Base-by-base conservation (phyloP, 2,329 filamentous ascomycete genomes). In the Colletotrichum lini region DNA sequence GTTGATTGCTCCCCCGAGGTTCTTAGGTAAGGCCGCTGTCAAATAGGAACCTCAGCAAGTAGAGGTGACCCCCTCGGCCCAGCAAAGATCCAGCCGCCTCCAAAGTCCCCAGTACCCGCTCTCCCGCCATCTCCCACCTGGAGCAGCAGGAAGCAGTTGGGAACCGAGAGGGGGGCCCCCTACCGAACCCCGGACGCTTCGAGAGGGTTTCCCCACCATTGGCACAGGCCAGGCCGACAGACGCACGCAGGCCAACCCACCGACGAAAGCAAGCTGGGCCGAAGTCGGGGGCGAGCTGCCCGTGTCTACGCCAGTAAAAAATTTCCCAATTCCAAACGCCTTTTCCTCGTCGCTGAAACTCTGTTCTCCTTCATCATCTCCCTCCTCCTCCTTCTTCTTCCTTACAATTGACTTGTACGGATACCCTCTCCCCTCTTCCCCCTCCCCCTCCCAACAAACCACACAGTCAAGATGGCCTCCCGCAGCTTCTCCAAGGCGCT, bases 401-500 rank as follows among this genome's bases (percentile, higher is more conserved):
- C 58, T 72, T 74, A 75, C 72, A 67, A 70, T 58, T 67, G 69
- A 65, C 63, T 65, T 76, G 77, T 73, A 75, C 78, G 75, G 74
- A 73, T 69, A 72, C 69, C 72, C 68, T 76, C 74, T 72, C 78
- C 74, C 75, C 75, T 75, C 77, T 72, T 77, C 78, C 79, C 76
- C 78, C 78, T 76, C 78, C 77, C 77, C 78, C 79, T 76, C 78
- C 78, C 76, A 78, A 77, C 77, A 75, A 75, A 73, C 75, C 76
- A 77, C 75, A 75, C 75, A 77, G 75, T 84, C 84, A 89, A 83
- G 86, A 95, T 96, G 93, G 92, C 93, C 82, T 93, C 93, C 79
- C 89, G 92, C 85, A 90, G 86, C 86, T 88, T 94, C 87, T 89
- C 89, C 79, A 91, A 89, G 87, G 88, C 90, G 81, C 84, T 92